Evolutionary conservation across 1,139 yeast genomes (phyloP).

Genomic region (Candida sp.): DNA sequence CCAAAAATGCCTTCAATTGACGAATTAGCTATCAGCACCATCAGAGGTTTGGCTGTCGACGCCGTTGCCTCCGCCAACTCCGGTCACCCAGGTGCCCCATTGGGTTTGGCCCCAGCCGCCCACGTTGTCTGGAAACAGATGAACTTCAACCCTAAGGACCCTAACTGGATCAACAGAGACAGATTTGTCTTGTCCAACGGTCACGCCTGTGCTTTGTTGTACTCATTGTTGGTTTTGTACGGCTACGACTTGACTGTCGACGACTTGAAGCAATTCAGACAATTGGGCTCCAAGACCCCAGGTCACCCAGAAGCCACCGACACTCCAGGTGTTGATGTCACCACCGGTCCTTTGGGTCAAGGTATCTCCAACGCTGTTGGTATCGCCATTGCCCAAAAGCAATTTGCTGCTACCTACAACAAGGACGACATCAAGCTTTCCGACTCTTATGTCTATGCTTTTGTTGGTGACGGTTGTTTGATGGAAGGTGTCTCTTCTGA

Average conservation of each 20-base stretch:
- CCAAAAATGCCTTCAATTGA: conserved; percentile 51
- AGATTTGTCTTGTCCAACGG: conserved; percentile 97
- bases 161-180: conserved; percentile 94
- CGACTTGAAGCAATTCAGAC: conserved; percentile 93
- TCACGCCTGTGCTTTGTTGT: conserved; percentile 93
- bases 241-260: conserved; percentile 86
- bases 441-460: conserved; percentile 77
- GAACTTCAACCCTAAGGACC: conserved; percentile 90
- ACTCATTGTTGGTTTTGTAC: conserved; percentile 82
- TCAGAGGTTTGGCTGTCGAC: conserved; percentile 91
- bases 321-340: conserved; percentile 93
- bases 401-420: conserved; percentile 93
- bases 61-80: conserved; percentile 90
- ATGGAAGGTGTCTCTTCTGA: conserved; percentile 99
- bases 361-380: conserved; percentile 99
- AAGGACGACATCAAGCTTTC: conserved; percentile 77
- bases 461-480: conserved; percentile 98
- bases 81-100: conserved; percentile 99
- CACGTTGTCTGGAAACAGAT: conserved; percentile 79
- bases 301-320: conserved; percentile 92
- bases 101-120: conserved; percentile 88
- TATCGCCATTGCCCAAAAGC: conserved; percentile 93
- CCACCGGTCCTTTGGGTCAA: conserved; percentile 99
- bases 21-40: conserved; percentile 80
- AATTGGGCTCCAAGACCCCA: conserved; percentile 89